These are phyloP conservation scores for Ganoderma lucidum DNA, from an alignment of 1,284 basidiomycete genomes.

Conservation along the genomic window DNA sequence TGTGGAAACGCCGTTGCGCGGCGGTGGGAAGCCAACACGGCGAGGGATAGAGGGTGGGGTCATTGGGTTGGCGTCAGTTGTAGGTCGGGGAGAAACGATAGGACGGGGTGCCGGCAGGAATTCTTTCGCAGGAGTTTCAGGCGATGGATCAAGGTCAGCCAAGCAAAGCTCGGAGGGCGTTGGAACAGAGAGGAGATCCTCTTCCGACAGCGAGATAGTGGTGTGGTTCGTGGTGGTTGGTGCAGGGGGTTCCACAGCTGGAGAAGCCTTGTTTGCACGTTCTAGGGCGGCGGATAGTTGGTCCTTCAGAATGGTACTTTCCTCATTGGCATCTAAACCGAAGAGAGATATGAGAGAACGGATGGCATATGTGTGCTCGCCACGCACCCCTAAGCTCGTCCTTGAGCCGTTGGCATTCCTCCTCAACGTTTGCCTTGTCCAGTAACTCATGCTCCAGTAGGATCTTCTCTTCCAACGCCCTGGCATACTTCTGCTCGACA, in stretches of 20 bases:
- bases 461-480: slow-evolving; percentile 95
- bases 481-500: slow-evolving; percentile 90
- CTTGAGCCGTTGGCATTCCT: slow-evolving; percentile 90
- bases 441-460: slow-evolving; percentile 96
- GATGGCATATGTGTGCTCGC: slow-evolving; percentile 18
- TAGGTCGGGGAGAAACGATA: slow-evolving; percentile 39
- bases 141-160: slow-evolving; percentile 60
- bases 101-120: slow-evolving; percentile 33
- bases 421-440: slow-evolving; percentile 89
- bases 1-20: slow-evolving; percentile 50
- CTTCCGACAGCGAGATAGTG: slow-evolving; percentile 49
- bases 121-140: slow-evolving; percentile 47
- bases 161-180: slow-evolving; percentile 69
- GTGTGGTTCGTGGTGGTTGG: slow-evolving; percentile 42
- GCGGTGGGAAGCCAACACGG: slow-evolving; percentile 57
- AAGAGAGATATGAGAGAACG: slow-evolving; percentile 17
- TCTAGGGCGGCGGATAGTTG: slow-evolving; percentile 60
- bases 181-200: slow-evolving; percentile 63
- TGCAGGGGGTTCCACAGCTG: slow-evolving; percentile 35
- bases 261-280: slow-evolving; percentile 36
- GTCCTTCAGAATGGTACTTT: slow-evolving; percentile 84
- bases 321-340: slow-evolving; percentile 80
- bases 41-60: slow-evolving; percentile 55
- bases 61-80: slow-evolving; percentile 38
- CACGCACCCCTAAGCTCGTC: slow-evolving; percentile 90